Conservation (phyloP, 140 eudicot species). For the Cichorium intybus region DNA sequence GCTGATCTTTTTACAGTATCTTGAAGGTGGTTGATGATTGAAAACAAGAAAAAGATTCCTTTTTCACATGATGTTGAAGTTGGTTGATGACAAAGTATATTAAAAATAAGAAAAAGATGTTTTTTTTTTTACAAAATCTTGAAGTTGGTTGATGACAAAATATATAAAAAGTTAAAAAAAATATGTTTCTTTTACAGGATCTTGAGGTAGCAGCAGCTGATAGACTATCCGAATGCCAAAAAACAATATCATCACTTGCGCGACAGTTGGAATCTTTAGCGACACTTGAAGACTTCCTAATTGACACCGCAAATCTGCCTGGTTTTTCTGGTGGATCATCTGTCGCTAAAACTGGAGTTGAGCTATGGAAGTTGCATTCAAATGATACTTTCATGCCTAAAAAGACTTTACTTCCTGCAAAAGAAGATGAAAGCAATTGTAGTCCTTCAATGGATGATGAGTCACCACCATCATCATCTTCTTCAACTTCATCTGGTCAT, state of each 20-base stretch:
- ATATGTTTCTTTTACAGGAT: conserved; percentile 35
- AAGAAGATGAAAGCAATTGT: conserved; percentile 14
- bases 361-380: conserved; percentile 52
- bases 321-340: conserved; percentile 39
- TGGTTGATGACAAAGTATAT: background rate
- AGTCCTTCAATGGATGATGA: conserved; percentile 25
- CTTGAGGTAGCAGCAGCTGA: conserved; percentile 86
- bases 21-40: background rate
- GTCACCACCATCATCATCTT: conserved; percentile 44
- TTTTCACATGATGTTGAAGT: background rate
- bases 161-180: background rate
- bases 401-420: conserved; percentile 32
- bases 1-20: background rate
- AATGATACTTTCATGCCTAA: conserved; percentile 44
- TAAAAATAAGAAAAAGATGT: too few relatives aligned
- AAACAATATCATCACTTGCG: conserved; percentile 86
- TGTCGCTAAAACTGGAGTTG: conserved; percentile 37
- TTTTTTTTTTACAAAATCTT: too few relatives aligned
- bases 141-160: background rate
- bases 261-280: conserved; percentile 84
- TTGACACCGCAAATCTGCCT: conserved; percentile 73
- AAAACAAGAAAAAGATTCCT: background rate
- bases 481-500: conserved; percentile 48
- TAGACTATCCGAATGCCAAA: conserved; percentile 88
- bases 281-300: conserved; percentile 81